phyloP scores from a whole-genome alignment of 2,329 filamentous ascomycete species.

The Ophiostoma ips region DNA sequence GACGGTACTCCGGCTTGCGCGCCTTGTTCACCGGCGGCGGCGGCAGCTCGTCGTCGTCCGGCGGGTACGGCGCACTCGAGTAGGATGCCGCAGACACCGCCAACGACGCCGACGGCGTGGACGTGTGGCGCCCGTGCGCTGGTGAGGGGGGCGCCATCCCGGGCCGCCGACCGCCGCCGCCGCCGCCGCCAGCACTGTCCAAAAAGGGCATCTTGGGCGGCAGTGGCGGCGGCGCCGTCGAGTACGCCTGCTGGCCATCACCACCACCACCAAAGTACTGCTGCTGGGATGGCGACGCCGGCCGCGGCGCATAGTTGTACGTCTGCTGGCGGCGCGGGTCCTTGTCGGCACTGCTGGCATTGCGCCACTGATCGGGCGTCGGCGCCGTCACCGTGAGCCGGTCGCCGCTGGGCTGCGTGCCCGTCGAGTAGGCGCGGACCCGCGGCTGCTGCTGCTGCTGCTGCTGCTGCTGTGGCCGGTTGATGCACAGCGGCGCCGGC shows the following conservation, averaged over 20 bases:
- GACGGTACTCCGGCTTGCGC: slow-evolving; percentile 59
- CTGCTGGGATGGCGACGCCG: slow-evolving; percentile 23
- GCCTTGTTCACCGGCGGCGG: slow-evolving; percentile 78
- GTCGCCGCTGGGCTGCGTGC: slow-evolving; percentile 28
- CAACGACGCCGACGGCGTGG: slow-evolving; percentile 59
- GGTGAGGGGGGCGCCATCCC: neutral
- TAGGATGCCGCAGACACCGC: slow-evolving; percentile 41
- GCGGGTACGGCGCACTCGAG: slow-evolving; percentile 57
- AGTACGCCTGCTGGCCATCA: slow-evolving; percentile 21
- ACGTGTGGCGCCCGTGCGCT: slow-evolving; percentile 27
- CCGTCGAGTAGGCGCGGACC: neutral
- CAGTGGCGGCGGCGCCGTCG: slow-evolving; percentile 52
- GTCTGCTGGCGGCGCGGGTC: slow-evolving; percentile 1
- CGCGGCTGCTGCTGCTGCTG: neutral
- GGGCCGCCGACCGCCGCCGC: slow-evolving; percentile 14
- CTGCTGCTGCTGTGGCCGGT: neutral
- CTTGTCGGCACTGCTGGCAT: slow-evolving; percentile 17
- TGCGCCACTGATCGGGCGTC: slow-evolving; percentile 44
- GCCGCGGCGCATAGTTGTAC: neutral
- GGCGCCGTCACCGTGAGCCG: slow-evolving; percentile 42
- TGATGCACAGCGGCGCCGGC: neutral
- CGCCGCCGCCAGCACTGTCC: slow-evolving; percentile 25
- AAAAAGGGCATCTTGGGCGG: slow-evolving; percentile 66
- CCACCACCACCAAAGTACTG: no score
- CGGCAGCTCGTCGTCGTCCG: slow-evolving; percentile 65